Conservation (phyloP, 768 basidiomycete genomes). For the Lanmaoa rubissima region DNA sequence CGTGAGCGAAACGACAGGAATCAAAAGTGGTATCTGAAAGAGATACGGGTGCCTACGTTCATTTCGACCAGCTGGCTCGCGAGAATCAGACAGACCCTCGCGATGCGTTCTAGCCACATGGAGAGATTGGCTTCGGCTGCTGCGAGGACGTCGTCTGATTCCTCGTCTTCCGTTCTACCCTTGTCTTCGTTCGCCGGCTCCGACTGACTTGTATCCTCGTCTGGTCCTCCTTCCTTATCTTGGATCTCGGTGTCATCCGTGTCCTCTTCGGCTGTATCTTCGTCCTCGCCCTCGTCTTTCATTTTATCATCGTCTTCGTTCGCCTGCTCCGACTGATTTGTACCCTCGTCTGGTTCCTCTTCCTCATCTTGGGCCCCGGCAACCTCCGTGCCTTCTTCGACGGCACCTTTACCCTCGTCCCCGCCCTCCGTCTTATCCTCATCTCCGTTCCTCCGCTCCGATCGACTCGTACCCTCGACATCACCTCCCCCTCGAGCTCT, state of each 20-base stretch:
- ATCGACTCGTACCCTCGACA: neutral
- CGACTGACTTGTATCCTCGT: slow-evolving; percentile 1
- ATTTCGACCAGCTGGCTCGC: slow-evolving; percentile 83
- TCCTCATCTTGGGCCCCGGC: neutral
- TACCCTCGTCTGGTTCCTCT: neutral
- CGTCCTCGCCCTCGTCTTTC: no score
- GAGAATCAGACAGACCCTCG: slow-evolving; percentile 72
- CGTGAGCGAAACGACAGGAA: neutral
- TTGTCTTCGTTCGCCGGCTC: neutral
- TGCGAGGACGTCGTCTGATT: slow-evolving; percentile 18
- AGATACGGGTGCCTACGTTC: slow-evolving; percentile 52
- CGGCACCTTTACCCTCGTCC: neutral
- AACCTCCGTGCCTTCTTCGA: neutral
- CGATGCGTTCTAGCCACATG: slow-evolving; percentile 85
- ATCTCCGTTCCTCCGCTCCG: neutral
- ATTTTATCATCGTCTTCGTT: no score
- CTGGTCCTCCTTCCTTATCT: slow-evolving; percentile 1
- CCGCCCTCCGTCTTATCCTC: neutral
- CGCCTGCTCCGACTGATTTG: neutral
- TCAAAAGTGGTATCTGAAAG: no score
- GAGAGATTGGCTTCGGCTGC: slow-evolving; percentile 37
- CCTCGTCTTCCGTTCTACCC: neutral
- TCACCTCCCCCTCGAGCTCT: neutral
- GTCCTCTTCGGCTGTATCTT: neutral
- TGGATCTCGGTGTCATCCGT: neutral